Conservation (phyloP, 345 rosid species). For the Sisymbrium irio region DNA sequence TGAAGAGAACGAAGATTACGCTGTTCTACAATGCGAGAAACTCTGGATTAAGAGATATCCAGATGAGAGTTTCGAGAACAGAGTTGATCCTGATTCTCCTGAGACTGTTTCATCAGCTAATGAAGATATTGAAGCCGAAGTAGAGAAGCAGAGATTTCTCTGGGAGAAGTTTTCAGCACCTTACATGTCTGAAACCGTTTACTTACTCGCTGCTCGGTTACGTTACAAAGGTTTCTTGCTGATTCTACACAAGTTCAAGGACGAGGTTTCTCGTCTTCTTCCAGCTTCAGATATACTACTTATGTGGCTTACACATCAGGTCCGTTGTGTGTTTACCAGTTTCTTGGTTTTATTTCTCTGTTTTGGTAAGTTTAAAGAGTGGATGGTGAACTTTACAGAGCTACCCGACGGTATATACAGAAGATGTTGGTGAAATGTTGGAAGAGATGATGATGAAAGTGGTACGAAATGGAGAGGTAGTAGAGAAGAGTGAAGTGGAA, state of each 20-base stretch:
- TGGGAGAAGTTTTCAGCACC: conserved; percentile 63
- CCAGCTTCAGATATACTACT: conserved; percentile 68
- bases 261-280: conserved; percentile 46
- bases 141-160: conserved; percentile 46
- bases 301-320: conserved; percentile 89
- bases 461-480: conserved; percentile 46
- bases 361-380: neutral
- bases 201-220: conserved; percentile 67
- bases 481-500: conserved; percentile 48
- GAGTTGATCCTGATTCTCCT: conserved; percentile 42
- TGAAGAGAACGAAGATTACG: conserved; percentile 77
- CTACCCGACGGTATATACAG: conserved; percentile 67
- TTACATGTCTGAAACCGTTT: conserved; percentile 60
- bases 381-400: conserved; percentile 43
- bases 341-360: neutral
- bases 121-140: conserved; percentile 47
- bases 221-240: conserved; percentile 73
- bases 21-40: conserved; percentile 63
- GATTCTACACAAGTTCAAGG: conserved; percentile 46
- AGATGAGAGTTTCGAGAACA: conserved; percentile 71
- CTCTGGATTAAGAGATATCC: conserved; percentile 60
- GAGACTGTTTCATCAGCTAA: conserved; percentile 21
- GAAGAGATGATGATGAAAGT: conserved; percentile 42
- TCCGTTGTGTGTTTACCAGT: conserved; percentile 5
- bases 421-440: conserved; percentile 61